phyloP scores from a whole-genome alignment of 1,284 basidiomycete species.

The Papiliotrema flavescens region DNA sequence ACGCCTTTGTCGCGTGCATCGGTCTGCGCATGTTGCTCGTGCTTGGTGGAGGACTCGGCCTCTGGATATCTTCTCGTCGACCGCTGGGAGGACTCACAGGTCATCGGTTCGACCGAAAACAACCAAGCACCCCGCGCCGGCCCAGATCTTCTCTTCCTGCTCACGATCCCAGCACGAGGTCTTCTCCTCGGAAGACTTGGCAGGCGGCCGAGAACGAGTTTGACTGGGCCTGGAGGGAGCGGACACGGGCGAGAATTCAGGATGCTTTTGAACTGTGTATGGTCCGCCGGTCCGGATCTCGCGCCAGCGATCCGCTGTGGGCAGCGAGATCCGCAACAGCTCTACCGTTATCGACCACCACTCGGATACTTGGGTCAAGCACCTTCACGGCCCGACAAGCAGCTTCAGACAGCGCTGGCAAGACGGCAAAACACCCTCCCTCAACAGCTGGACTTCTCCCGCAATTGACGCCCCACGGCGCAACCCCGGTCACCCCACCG shows the following conservation, averaged over 20 bases:
- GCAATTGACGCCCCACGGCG: too few species aligned
- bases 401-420: too few species aligned
- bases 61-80: constrained; percentile 54
- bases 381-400: too few species aligned
- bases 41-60: constrained; percentile 62
- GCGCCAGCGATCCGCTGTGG: not conserved
- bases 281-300: constrained; percentile 11
- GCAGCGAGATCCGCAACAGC: too few species aligned
- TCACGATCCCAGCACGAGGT: constrained; percentile 29
- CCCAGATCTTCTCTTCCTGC: constrained; percentile 11
- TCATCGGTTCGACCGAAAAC: not conserved
- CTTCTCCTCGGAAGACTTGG: constrained; percentile 47
- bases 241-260: constrained; percentile 65
- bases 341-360: too few species aligned
- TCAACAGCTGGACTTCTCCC: too few species aligned
- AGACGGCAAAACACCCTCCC: too few species aligned
- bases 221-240: constrained; percentile 71
- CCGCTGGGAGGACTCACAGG: constrained; percentile 51
- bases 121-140: not conserved
- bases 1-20: constrained; percentile 71
- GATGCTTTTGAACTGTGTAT: constrained; percentile 77
- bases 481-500: too few species aligned
- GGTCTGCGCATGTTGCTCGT: constrained; percentile 64
- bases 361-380: too few species aligned
- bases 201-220: constrained; percentile 34